Conservation (phyloP, 768 basidiomycete species). For the Suillus clintonianus region DNA sequence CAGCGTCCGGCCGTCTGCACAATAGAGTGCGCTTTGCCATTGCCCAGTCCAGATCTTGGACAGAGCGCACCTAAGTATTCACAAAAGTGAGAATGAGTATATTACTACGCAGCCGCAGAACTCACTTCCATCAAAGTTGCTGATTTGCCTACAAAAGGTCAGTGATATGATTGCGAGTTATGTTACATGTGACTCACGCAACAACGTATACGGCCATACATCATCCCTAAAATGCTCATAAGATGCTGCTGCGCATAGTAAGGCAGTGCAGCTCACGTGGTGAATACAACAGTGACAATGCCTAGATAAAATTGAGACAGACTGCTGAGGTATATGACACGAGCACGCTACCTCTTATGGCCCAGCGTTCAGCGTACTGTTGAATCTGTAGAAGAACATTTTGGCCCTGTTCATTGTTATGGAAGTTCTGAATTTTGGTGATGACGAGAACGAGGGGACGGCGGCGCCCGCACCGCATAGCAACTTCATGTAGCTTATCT, state of each 20-base stretch:
- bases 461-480: constrained; percentile 60
- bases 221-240: constrained; percentile 61
- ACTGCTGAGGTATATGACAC: constrained; percentile 7
- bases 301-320: constrained; percentile 38
- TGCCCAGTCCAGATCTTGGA: constrained; percentile 62
- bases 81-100: constrained; percentile 1
- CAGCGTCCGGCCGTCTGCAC: constrained; percentile 14
- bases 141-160: constrained; percentile 51
- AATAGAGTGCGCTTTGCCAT: constrained; percentile 62
- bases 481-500: constrained; percentile 87
- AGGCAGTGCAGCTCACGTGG: constrained; percentile 48
- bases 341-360: constrained; percentile 58
- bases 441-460: constrained; percentile 79
- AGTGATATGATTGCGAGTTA: constrained; percentile 8
- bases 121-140: constrained; percentile 75
- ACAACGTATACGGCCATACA: constrained; percentile 74
- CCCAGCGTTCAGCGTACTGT: constrained; percentile 85
- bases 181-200: constrained; percentile 47
- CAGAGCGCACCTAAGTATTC: constrained; percentile 58
- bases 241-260: constrained; percentile 10
- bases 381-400: constrained; percentile 85
- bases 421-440: constrained; percentile 77
- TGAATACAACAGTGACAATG: constrained; percentile 79
- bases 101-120: neutral
- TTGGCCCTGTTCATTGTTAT: constrained; percentile 75